phyloP scores from a whole-genome alignment of 495 filamentous ascomycete species.

The Trichoderma parareesei region DNA sequence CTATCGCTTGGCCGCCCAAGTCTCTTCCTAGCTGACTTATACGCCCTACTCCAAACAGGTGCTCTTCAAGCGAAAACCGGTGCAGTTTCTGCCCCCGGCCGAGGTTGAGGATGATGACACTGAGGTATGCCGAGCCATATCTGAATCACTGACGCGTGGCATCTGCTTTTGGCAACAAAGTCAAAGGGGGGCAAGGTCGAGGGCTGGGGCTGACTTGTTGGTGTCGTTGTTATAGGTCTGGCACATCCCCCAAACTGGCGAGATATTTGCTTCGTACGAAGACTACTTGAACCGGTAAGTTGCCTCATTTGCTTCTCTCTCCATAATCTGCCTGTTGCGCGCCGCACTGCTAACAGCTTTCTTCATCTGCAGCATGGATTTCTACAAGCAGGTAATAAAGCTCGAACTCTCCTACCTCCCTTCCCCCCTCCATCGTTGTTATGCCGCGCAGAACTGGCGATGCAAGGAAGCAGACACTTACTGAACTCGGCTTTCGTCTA shows the following conservation, averaged over 20 bases:
- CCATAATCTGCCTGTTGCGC: not conserved
- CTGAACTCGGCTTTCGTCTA: slow-evolving; percentile 19
- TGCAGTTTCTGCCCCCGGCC: slow-evolving; percentile 69
- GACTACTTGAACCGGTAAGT: slow-evolving; percentile 71
- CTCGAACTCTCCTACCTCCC: not conserved
- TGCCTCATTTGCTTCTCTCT: not conserved
- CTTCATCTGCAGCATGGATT: slow-evolving; percentile 60
- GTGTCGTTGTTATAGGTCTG: slow-evolving; percentile 56
- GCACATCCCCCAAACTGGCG: slow-evolving; percentile 81
- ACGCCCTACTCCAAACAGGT: slow-evolving; percentile 48
- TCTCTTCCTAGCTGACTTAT: not conserved
- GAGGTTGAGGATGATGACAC: slow-evolving; percentile 69
- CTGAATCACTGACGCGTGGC: slow-evolving; percentile 5
- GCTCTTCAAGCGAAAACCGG: slow-evolving; percentile 90
- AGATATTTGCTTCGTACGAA: slow-evolving; percentile 86
- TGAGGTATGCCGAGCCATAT: slow-evolving; percentile 48
- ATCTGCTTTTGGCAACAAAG: slow-evolving; percentile 15
- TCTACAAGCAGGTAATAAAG: slow-evolving; percentile 71
- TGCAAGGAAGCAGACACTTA: not conserved
- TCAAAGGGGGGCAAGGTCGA: not conserved
- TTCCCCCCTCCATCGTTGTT: too few relatives aligned
- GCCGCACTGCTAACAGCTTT: not conserved
- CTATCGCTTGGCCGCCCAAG: not conserved
- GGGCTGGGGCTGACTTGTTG: slow-evolving; percentile 1
- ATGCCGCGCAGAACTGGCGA: not conserved